Percentiles rank a stretch among this genome's conserved stretches.
Evolutionary conservation across 208 protist genomes (phyloP).

Genomic region (Novymonas esmeraldas): DNA sequence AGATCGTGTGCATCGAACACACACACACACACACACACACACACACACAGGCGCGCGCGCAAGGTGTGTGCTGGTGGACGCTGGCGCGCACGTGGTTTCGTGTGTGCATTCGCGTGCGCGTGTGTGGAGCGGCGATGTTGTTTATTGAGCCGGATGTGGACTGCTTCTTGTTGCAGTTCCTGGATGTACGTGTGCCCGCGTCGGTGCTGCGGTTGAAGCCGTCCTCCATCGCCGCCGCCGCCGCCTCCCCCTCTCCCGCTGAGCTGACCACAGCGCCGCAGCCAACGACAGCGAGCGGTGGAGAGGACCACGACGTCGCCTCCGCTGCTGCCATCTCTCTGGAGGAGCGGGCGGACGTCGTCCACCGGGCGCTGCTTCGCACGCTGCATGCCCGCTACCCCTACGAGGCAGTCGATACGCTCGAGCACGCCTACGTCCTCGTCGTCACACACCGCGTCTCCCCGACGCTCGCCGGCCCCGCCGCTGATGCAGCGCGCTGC

Average conservation of each 20-base stretch:
- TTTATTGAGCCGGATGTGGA: constrained; percentile 74
- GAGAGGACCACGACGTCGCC: too few species aligned
- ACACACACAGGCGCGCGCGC: not conserved
- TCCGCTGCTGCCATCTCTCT: constrained; percentile 18
- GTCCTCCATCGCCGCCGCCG: constrained; percentile 3
- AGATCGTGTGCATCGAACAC: too few species aligned
- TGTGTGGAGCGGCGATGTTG: constrained; percentile 36
- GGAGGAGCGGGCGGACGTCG: constrained; percentile 47
- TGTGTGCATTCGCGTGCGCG: not conserved
- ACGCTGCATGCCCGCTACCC: constrained; percentile 58
- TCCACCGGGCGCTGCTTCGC: constrained; percentile 67
- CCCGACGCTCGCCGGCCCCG: constrained; percentile 32
- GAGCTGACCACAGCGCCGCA: too few species aligned
- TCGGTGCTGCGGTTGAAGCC: constrained; percentile 33
- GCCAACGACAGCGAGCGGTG: not conserved
- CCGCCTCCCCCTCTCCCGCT: too few species aligned
- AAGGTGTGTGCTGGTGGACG: too few species aligned
- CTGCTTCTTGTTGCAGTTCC: constrained; percentile 62
- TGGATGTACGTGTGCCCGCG: constrained; percentile 40
- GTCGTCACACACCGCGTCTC: constrained; percentile 58
- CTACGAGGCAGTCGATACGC: constrained; percentile 61
- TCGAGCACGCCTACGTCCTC: constrained; percentile 72
- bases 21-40: constrained; percentile 9
- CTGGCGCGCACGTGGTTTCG: not conserved
- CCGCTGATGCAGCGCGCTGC: constrained; percentile 37